These are phyloP conservation scores for Lasiosphaeriaceae sp. DNA, from an alignment of 495 filamentous ascomycete species.

Conservation along the genomic window DNA sequence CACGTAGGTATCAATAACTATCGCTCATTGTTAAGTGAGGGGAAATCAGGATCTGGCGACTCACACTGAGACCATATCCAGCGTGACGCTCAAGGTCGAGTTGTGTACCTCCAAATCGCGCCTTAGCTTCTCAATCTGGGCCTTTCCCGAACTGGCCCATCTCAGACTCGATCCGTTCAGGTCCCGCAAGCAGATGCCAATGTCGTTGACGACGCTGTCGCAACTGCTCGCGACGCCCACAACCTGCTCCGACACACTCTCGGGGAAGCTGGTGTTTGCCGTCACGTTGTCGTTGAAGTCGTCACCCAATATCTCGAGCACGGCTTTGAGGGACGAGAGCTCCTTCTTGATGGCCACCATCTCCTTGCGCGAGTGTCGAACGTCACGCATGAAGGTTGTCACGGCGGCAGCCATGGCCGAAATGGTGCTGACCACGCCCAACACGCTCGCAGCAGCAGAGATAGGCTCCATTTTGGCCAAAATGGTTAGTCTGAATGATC, in stretches of 20 bases:
- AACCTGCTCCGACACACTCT: background rate
- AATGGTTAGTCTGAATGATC: too few species aligned
- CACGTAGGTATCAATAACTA: background rate
- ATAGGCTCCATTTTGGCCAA: conserved; percentile 6
- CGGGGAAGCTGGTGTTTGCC: background rate
- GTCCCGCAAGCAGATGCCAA: background rate
- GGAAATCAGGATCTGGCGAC: too few species aligned
- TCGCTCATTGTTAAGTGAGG: too few species aligned
- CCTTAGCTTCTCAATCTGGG: background rate
- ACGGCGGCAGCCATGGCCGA: background rate
- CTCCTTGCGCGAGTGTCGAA: background rate
- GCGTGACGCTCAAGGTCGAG: background rate
- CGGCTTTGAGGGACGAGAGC: background rate
- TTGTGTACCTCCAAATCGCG: background rate
- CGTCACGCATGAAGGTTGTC: conserved; percentile 3
- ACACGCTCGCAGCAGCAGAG: background rate
- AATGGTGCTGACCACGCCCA: conserved; percentile 1
- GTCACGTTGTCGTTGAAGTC: background rate
- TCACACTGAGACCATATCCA: conserved; percentile 1
- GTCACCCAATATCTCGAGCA: conserved; percentile 1
- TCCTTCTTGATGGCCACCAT: conserved; percentile 4
- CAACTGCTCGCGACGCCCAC: background rate
- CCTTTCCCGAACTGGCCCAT: background rate
- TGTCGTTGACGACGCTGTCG: background rate
- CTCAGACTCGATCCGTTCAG: background rate